Evolutionary conservation across 2,329 filamentous ascomycete species (phyloP).

Genomic region (Davidsoniella neocaledoniae): DNA sequence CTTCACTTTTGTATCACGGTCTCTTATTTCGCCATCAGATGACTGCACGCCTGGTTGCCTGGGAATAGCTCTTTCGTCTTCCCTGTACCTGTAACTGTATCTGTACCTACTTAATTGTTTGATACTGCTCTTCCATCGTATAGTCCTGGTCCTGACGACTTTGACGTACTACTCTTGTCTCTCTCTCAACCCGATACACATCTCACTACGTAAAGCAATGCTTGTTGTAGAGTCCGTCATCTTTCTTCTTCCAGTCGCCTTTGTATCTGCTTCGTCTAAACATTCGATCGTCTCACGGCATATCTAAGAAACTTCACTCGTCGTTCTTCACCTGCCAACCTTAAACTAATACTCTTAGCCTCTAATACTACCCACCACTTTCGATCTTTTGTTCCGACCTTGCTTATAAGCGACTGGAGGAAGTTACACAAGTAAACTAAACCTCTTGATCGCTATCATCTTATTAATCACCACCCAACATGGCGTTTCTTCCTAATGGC

Average conservation of each 20-base stretch:
- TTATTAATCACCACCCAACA: slow-evolving; percentile 29
- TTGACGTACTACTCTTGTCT: not conserved
- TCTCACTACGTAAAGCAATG: slow-evolving; percentile 5
- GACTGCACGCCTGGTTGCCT: slow-evolving; percentile 10
- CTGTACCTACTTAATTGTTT: not conserved
- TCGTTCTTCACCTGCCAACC: not conserved
- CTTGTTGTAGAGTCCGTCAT: slow-evolving; percentile 3
- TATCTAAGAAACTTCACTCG: not conserved
- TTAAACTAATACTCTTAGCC: not conserved
- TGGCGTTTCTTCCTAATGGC: slow-evolving; percentile 28
- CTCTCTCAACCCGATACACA: not conserved
- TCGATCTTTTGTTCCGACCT: slow-evolving; percentile 20
- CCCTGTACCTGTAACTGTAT: not conserved
- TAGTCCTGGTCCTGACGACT: too few species aligned
- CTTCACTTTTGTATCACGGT: not conserved
- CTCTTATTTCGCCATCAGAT: slow-evolving; percentile 6
- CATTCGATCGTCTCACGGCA: not conserved
- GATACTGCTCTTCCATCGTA: not conserved
- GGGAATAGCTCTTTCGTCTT: not conserved
- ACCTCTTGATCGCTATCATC: not conserved
- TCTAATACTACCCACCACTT: not conserved
- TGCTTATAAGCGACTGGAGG: slow-evolving; percentile 41
- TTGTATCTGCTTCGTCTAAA: slow-evolving; percentile 1
- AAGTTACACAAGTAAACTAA: slow-evolving; percentile 14
- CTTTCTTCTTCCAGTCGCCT: slow-evolving; percentile 9